phyloP scores from a whole-genome alignment of 2,329 filamentous ascomycete genomes.

The Penicillium sp. region DNA sequence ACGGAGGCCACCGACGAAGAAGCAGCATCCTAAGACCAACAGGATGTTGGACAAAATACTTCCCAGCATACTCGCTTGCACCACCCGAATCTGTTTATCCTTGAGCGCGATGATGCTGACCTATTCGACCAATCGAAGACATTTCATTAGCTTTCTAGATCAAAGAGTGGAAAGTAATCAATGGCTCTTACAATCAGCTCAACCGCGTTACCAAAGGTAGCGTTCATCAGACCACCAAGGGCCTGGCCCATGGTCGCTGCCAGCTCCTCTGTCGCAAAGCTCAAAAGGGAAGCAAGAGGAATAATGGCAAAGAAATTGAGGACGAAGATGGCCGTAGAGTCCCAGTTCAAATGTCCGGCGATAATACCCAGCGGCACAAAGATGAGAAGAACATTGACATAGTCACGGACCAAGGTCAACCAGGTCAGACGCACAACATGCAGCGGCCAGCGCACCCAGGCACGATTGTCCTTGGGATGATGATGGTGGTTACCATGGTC shows the following conservation, averaged over 20 bases:
- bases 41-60: conserved; percentile 94
- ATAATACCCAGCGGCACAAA: conserved; percentile 67
- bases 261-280: conserved; percentile 66
- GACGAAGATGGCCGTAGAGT: conserved; percentile 59
- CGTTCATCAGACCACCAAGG: conserved; percentile 64
- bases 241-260: conserved; percentile 63
- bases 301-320: conserved; percentile 67
- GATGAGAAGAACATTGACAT: conserved; percentile 62
- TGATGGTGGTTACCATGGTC: conserved; percentile 21
- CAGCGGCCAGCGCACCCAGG: conserved; percentile 43
- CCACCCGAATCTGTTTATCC: conserved; percentile 85
- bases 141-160: neutral
- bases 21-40: conserved; percentile 80
- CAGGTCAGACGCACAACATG: conserved; percentile 43
- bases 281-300: conserved; percentile 61
- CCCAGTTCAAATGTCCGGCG: conserved; percentile 60
- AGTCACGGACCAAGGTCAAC: conserved; percentile 48
- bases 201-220: conserved; percentile 67
- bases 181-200: conserved; percentile 70
- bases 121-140: conserved; percentile 45
- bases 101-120: conserved; percentile 88
- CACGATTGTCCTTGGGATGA: conserved; percentile 37
- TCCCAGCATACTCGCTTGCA: conserved; percentile 97
- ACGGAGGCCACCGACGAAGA: conserved; percentile 71
- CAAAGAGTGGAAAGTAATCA: conserved; percentile 32